Evolutionary conservation across 768 basidiomycete species (phyloP), one percentile per base, ranked within the genome.

Genomic region (Dacryopinax spathularia): DNA sequence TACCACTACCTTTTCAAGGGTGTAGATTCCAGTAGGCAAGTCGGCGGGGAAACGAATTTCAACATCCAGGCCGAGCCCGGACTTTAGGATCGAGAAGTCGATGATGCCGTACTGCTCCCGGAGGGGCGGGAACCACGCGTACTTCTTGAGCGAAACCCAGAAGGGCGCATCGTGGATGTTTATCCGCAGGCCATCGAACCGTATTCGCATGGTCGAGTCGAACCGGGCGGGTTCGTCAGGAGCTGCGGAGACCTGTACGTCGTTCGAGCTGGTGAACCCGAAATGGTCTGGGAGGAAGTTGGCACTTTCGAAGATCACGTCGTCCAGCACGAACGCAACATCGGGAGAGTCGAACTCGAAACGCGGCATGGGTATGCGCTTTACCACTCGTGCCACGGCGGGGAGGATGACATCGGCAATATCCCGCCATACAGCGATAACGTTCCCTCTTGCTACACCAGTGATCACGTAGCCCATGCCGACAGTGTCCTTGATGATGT

Each of bases 281-380:
- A 56, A 56, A 18, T 56, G 48, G 25, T 56, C 48, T 3, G 48
- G 48, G 13, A 56, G 29, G 48, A 56, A 56, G 48, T 56, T 56
- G 15, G 48, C 48, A 18, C 48, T 56, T 29, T 56, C 48, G 18
- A 56, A 56, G 48, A 56, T 56, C 3, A 56, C 48, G 25, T 56
- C 48, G 48, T 56, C 48, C 6, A 56, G 29, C 31, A 56, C 48
- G 25, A 56, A 56, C 9, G 48, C 48, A 9, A 56, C 48, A 29
- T 56, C 48, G 9, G 48, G 48, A 56, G 48, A 56, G 18, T 56
- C 48, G 48, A 56, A 29, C 48, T 56, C 48, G 29, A 56, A 56
- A 18, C 48, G 48, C 48, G 48, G 48, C 48, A 56, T 56, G 3
- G 48, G 48, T 31, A 56, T 31, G 10, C 48, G 29, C 48, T 56